These are phyloP conservation scores for Botrytis cinerea DNA, from an alignment of 2,329 filamentous ascomycete species.

Conservation along the genomic window DNA sequence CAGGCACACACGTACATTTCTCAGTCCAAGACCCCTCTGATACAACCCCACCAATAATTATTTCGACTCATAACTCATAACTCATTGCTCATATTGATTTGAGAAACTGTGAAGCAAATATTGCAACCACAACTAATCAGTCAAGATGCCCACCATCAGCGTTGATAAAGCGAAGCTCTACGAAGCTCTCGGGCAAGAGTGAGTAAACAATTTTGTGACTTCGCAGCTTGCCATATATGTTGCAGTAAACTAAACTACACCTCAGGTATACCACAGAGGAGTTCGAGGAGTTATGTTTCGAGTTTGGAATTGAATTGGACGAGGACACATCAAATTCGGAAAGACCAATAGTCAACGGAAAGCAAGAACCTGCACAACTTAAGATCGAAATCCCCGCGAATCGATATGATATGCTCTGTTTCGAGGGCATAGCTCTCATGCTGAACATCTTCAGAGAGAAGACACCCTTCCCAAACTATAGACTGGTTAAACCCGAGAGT, in stretches of 20 bases:
- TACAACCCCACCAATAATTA: conserved; percentile 24
- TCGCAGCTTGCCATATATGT: background rate
- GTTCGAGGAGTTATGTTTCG: conserved; percentile 97
- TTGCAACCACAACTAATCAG: background rate
- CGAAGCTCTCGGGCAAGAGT: conserved; percentile 88
- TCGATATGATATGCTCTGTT: conserved; percentile 92
- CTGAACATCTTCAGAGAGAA: conserved; percentile 91
- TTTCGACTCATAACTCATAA: conserved; percentile 20
- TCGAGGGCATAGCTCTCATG: conserved; percentile 94
- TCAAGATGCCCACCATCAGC: conserved; percentile 88
- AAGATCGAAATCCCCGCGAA: conserved; percentile 99
- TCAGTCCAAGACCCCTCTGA: conserved; percentile 19
- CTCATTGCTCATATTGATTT: conserved; percentile 8
- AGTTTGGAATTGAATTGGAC: conserved; percentile 94
- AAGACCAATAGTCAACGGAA: conserved; percentile 71
- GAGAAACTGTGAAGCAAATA: conserved; percentile 14
- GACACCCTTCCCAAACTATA: conserved; percentile 75
- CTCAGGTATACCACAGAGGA: conserved; percentile 83
- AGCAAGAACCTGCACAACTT: conserved; percentile 85
- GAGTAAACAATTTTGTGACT: conserved; percentile 44
- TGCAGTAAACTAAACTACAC: conserved; percentile 31
- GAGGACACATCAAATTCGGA: conserved; percentile 66
- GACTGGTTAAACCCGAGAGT: conserved; percentile 68
- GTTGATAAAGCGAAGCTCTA: conserved; percentile 97
- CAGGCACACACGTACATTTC: background rate